Conservation (phyloP, 495 filamentous ascomycete genomes). For the Hypoxylon lienhwacheense region DNA sequence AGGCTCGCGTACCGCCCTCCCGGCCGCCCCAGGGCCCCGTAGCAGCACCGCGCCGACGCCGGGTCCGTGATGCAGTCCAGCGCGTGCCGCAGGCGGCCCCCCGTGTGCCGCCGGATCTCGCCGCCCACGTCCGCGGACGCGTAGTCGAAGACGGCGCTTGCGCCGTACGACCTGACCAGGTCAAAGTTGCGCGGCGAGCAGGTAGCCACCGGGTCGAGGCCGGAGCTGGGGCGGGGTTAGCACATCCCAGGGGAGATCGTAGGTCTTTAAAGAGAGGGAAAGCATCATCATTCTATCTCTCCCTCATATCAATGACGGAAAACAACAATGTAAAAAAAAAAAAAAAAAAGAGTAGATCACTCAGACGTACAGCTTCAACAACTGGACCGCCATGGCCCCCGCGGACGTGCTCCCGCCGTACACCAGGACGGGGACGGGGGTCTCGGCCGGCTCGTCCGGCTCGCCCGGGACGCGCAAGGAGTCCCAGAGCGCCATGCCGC, state of each 20-base stretch:
- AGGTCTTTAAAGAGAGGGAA: too few species aligned
- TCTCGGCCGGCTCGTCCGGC: constrained; percentile 30
- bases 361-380: constrained; percentile 42
- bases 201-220: constrained; percentile 53
- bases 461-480: constrained; percentile 28
- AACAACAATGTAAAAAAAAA: too few species aligned
- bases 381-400: constrained; percentile 50
- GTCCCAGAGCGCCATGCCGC: constrained; percentile 10
- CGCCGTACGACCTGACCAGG: constrained; percentile 55
- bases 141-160: constrained; percentile 60
- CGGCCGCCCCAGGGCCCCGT: constrained; percentile 23
- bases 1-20: constrained; percentile 34
- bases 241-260: too few species aligned
- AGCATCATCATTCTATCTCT: too few species aligned
- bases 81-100: constrained; percentile 39
- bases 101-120: constrained; percentile 46
- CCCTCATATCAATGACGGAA: too few species aligned
- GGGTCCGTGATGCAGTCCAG: constrained; percentile 48
- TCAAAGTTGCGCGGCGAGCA: constrained; percentile 60
- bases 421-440: constrained; percentile 42
- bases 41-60: constrained; percentile 23
- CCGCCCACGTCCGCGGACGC: constrained; percentile 43
- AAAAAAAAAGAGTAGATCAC: too few species aligned
- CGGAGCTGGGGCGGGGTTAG: too few species aligned
- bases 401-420: constrained; percentile 52